Evolutionary conservation across 2,329 filamentous ascomycete genomes (phyloP).

Genomic region (Arachnomyces sp.): DNA sequence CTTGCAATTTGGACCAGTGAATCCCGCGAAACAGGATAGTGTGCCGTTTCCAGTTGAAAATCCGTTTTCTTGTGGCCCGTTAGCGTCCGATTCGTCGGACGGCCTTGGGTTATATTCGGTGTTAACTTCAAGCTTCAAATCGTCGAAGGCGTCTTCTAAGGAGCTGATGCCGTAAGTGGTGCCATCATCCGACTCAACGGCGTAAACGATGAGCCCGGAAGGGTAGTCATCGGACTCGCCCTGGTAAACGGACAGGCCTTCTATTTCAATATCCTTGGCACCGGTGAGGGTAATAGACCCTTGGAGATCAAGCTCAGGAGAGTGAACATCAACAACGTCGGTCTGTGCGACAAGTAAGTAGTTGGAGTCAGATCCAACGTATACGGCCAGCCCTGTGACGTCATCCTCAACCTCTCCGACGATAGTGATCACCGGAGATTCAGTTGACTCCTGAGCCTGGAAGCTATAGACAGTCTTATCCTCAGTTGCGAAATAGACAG

Average conservation of each 20-base stretch:
- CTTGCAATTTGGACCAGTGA: conserved; percentile 28
- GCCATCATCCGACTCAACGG: conserved; percentile 35
- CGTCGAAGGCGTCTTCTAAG: conserved; percentile 26
- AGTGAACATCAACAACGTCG: conserved; percentile 34
- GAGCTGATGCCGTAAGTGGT: conserved; percentile 34
- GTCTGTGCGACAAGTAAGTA: conserved; percentile 38
- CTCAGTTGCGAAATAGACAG: conserved; percentile 37
- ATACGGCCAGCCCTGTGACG: conserved; percentile 38
- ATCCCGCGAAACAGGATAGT: conserved; percentile 41
- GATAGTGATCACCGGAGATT: conserved; percentile 27
- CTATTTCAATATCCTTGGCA: conserved; percentile 34
- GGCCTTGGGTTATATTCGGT: conserved; percentile 32
- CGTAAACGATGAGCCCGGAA: conserved; percentile 34
- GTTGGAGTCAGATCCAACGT: conserved; percentile 28
- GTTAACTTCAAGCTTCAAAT: conserved; percentile 29
- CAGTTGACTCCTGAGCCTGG: conserved; percentile 32
- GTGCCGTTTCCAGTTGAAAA: conserved; percentile 22
- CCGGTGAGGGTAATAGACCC: conserved; percentile 34
- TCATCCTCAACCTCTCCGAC: conserved; percentile 31
- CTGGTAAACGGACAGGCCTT: conserved; percentile 40
- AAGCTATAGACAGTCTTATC: conserved; percentile 33
- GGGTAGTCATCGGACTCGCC: conserved; percentile 27
- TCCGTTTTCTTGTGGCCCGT: conserved; percentile 26
- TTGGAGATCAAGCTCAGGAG: conserved; percentile 26
- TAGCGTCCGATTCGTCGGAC: conserved; percentile 13